Base-by-base conservation (phyloP, 2,329 filamentous ascomycete species). In the Gaeumannomyces tritici region DNA sequence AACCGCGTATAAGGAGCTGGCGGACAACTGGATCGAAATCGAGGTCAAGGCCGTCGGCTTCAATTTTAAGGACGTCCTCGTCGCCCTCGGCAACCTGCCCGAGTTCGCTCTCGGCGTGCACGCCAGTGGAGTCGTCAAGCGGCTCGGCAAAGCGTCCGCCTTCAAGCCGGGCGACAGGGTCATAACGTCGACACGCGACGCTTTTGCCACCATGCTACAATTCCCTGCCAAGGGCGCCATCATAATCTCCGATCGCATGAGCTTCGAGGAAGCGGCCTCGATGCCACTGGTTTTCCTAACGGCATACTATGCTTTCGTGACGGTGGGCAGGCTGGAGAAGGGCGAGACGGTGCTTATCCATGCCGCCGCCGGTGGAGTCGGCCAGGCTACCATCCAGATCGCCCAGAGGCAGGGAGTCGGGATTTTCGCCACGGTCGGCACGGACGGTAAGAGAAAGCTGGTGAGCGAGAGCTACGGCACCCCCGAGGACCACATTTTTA, bases 301-400 rank as follows among this genome's bases (percentile, higher is more conserved):
- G 6, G 74, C 71, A 2, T 62, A 68, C 15, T 63, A 71, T 61
- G 64, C 3, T 42, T 69, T 1, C 59, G 69, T 60, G 63, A 66
- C 13, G n/a, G 35, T 68, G 11, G 67, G 67, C 0, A 57, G 58
- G 3, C 65, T 75, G 18, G 33, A 62, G 0, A 61, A 63, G 9
- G 66, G 69, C 47, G 65, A 71, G 59, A 67, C 63, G 3, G 71
- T 81, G 5, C 70, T 83, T 4, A 70, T 83, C 24, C 77, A 80
- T 61, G 73, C 73, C 12, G 80, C 74, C 3, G 74, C 76, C 4
- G 77, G 78, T 59, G 71, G 73, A 0, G 70, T 76, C 27, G 80
- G 80, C 1, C 72, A 79, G 54, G 76, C 75, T 11, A 79, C 77
- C 2, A 66, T 83, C 3, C 71, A 74, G 13, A 65, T 82, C 4